Percentiles rank a stretch among this genome's conserved stretches.
These are phyloP conservation scores for Carex pumila DNA, from an alignment of 176 grass and related monocot genomes.

Conservation along the genomic window DNA sequence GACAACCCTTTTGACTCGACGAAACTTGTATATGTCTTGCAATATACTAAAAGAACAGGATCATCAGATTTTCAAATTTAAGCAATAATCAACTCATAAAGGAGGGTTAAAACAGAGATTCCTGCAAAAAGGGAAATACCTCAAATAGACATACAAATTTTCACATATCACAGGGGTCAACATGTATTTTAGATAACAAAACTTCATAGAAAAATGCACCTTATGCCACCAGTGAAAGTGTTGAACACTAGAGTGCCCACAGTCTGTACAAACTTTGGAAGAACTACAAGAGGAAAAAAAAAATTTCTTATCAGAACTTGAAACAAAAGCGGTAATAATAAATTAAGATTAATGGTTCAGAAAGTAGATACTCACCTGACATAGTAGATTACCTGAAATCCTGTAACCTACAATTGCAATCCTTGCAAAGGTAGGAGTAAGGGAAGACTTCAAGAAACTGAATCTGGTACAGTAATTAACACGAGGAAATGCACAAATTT, in stretches of 20 bases:
- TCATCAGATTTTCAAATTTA: background rate
- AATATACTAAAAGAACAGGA: constrained; percentile 50
- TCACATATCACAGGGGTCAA: background rate
- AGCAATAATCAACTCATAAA: background rate
- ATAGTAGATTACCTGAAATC: too few species aligned
- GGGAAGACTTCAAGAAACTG: constrained; percentile 92
- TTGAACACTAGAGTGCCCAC: constrained; percentile 74
- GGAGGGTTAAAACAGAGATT: background rate
- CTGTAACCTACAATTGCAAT: constrained; percentile 68
- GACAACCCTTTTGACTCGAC: constrained; percentile 24
- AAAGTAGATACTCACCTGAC: constrained; percentile 33
- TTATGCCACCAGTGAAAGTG: constrained; percentile 99
- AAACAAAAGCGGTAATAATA: background rate
- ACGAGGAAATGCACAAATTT: constrained; percentile 23
- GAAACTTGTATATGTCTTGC: constrained; percentile 47
- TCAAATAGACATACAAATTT: background rate
- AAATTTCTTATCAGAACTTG: background rate
- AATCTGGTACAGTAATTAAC: constrained; percentile 53
- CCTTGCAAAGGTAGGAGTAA: constrained; percentile 97
- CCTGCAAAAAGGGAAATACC: background rate
- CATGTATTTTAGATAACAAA: background rate
- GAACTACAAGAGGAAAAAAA: constrained; percentile 37
- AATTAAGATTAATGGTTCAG: background rate
- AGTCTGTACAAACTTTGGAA: constrained; percentile 47
- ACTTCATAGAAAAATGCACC: constrained; percentile 26